Percentiles rank a stretch among this genome's conserved stretches.
Evolutionary conservation across 2,329 filamentous ascomycete genomes (phyloP).

Genomic region (Rhynchosporium secalis): DNA sequence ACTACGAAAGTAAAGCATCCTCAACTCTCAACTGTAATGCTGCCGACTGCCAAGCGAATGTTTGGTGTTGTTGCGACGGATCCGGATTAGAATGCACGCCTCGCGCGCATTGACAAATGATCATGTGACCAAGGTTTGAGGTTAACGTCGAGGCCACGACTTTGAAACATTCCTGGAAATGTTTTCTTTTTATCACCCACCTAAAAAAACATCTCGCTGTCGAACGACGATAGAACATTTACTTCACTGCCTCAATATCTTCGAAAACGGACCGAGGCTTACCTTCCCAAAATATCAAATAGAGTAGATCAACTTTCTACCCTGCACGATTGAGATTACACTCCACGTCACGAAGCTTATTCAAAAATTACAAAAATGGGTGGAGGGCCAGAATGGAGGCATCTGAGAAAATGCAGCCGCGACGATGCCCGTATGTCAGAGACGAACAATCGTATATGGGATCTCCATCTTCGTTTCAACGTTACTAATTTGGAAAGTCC

Average conservation of each 20-base stretch:
- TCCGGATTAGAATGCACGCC: not conserved
- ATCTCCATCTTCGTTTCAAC: not conserved
- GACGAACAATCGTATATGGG: not conserved
- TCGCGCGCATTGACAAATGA: not conserved
- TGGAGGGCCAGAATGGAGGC: constrained; percentile 12
- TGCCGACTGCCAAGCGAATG: not conserved
- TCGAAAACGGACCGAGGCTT: not conserved
- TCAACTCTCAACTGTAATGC: too few relatives aligned
- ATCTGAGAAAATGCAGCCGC: not conserved
- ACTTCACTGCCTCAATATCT: not conserved
- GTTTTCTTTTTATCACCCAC: not conserved
- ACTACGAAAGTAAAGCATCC: not conserved
- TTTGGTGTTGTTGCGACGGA: constrained; percentile 1
- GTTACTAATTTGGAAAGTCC: not conserved
- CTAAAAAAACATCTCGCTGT: not conserved
- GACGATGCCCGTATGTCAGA: not conserved
- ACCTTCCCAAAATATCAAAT: too few relatives aligned
- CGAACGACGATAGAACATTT: too few relatives aligned
- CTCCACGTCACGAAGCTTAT: not conserved
- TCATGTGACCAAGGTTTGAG: constrained; percentile 7
- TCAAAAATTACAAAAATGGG: constrained; percentile 1
- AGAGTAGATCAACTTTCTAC: too few relatives aligned
- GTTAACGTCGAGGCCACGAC: not conserved
- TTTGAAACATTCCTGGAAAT: not conserved
- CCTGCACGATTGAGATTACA: not conserved